A percentile compares a stretch with the other conserved stretches of the same genome.
Conservation (phyloP, 2,329 filamentous ascomycete species). For the Aspergillus sp. region DNA sequence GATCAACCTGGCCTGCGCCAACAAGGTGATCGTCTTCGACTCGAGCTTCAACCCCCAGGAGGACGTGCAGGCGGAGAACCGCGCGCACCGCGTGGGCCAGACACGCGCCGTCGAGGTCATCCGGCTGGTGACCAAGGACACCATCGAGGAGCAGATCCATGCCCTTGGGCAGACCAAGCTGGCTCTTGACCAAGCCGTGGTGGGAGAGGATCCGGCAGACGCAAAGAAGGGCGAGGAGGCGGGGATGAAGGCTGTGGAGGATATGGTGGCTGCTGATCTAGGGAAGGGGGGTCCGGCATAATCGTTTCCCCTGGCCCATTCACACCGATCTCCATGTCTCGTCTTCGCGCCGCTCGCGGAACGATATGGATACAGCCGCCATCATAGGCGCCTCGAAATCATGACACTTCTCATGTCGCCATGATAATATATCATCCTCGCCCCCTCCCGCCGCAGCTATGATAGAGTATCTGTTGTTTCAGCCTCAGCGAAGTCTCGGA, state of each 20-base stretch:
- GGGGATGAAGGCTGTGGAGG: slow-evolving; percentile 41
- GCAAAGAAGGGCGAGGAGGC: slow-evolving; percentile 41
- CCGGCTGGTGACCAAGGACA: slow-evolving; percentile 66
- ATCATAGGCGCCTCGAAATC: no score
- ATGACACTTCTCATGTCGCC: no score
- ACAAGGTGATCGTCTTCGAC: slow-evolving; percentile 97
- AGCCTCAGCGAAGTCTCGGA: no score
- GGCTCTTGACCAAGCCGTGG: slow-evolving; percentile 68
- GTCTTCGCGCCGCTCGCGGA: no score
- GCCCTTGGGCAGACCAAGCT: slow-evolving; percentile 87
- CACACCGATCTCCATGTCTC: no score
- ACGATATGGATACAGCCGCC: no score
- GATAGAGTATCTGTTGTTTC: no score
- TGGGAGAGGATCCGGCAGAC: slow-evolving; percentile 48
- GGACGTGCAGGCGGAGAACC: slow-evolving; percentile 95
- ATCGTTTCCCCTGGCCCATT: no score
- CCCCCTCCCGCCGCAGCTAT: no score
- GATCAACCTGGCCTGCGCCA: slow-evolving; percentile 89
- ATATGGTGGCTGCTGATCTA: slow-evolving; percentile 40
- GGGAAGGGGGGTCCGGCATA: no score
- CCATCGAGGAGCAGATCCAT: slow-evolving; percentile 90
- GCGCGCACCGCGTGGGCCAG: slow-evolving; percentile 90
- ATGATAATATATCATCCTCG: no score
- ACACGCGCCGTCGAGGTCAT: slow-evolving; percentile 84
- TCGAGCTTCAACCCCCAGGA: slow-evolving; percentile 96